A percentile compares a stretch with the other conserved stretches of the same genome.
Conservation (phyloP, 306 rosid genomes). For the Glycyrrhiza uralensis region DNA sequence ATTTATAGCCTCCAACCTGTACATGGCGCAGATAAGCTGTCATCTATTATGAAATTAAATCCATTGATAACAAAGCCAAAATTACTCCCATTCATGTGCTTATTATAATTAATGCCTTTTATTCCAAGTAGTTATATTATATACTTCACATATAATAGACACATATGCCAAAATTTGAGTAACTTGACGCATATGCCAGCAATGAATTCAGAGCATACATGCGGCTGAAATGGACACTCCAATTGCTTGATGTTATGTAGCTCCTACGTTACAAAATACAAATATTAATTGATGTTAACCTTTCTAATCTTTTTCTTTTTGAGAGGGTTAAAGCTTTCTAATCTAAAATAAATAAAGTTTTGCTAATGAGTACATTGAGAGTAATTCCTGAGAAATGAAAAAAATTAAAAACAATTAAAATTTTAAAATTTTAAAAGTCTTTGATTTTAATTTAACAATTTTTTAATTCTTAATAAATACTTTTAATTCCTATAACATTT, state of each 20-base stretch:
- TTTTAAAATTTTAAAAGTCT: too few relatives aligned
- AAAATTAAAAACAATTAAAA: too few relatives aligned
- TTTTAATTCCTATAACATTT: too few relatives aligned
- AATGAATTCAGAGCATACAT: conserved; percentile 3
- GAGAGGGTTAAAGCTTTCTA: too few relatives aligned
- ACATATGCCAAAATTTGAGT: too few relatives aligned
- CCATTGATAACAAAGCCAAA: not conserved
- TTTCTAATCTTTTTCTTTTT: too few relatives aligned
- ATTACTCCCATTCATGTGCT: not conserved
- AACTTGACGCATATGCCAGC: conserved; percentile 10
- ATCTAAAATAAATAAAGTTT: not conserved
- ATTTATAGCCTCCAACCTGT: not conserved
- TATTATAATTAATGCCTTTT: not conserved
- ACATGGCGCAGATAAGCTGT: not conserved
- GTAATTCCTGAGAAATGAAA: too few relatives aligned
- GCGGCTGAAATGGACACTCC: conserved; percentile 9
- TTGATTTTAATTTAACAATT: too few relatives aligned
- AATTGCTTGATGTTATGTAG: conserved; percentile 27
- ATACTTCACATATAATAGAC: too few relatives aligned
- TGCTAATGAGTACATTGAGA: not conserved
- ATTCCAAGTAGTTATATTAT: not conserved
- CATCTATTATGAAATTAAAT: not conserved
- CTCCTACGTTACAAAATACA: not conserved
- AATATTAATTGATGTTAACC: not conserved
- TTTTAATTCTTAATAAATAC: too few relatives aligned